Evolutionary conservation across 2,329 filamentous ascomycete species (phyloP), one percentile per base, ranked within the genome.

Genomic region (Leptographium flavum): DNA sequence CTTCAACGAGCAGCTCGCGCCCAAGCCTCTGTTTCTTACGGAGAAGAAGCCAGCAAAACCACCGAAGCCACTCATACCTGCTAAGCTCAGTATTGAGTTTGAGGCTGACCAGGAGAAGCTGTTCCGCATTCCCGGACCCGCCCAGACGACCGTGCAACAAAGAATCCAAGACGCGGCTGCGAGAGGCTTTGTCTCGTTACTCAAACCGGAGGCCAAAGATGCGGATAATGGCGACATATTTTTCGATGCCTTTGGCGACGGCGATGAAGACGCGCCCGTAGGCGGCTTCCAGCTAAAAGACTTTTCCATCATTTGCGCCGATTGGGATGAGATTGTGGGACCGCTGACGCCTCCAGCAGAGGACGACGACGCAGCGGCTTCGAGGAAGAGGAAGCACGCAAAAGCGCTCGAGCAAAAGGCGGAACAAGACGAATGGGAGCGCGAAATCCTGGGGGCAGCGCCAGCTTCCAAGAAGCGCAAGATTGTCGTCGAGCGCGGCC

Each of bases 71-170:
- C 71, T 96, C 4, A 74, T 87, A 5, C 87, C 87, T 0, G 88
- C 83, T 19, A 98, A 98, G 62, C 72, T 94, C 46, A 87, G 79
- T 49, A 70, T 98, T 14, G 92, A 98, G 49, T 68, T 96, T 30
- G 83, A 85, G 3, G 73, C 76, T 39, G 92, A 96, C 55, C 84
- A 94, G 53, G 86, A 94, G 60, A 87, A 87, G 54, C 70, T 74
- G 23, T 98, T 96, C 59, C 79, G 80, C 46, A 76, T 90, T n/a
- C 71, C 77, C 0, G 79, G 79, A 1, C 71, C 77, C 23, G 69
- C 73, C 1, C 65, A 68, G 4, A 56, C 61, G 3, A 60, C 58
- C 11, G 73, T 78, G 38, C 73, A 76, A 39, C 70, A 77, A 48
- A 73, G 73, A 23, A 61, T 79, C 22, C 66, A 75, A 39, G 67